Evolutionary conservation across 345 rosid genomes (phyloP).

Genomic region (Brassica juncea): DNA sequence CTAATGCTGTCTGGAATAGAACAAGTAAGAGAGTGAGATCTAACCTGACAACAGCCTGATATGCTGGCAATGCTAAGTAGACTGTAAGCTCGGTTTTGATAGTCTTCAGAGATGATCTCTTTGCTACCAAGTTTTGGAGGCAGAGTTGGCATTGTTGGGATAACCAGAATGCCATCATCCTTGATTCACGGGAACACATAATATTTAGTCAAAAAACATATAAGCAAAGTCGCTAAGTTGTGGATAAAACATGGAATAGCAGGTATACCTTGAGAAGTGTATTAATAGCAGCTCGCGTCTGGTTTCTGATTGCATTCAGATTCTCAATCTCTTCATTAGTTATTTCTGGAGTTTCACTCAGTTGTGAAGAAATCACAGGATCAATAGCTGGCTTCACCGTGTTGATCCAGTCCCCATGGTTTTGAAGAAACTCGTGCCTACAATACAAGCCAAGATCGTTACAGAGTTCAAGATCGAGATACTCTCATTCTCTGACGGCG

Average conservation of each 20-base stretch:
- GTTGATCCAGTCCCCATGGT: constrained; percentile 76
- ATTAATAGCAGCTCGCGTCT: constrained; percentile 70
- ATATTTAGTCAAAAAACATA: not conserved
- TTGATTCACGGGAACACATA: constrained; percentile 19
- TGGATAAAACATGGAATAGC: not conserved
- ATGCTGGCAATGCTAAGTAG: constrained; percentile 85
- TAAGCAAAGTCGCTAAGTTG: not conserved
- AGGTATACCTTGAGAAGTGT: constrained; percentile 77
- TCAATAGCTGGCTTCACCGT: constrained; percentile 68
- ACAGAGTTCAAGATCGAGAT: not conserved
- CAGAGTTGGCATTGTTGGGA: constrained; percentile 68
- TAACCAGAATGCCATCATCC: constrained; percentile 92
- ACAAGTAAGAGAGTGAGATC: constrained; percentile 25
- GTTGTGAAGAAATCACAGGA: constrained; percentile 51
- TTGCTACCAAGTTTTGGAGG: constrained; percentile 89
- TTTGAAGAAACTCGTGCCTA: constrained; percentile 75
- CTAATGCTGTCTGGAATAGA: constrained; percentile 7
- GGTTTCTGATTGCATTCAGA: constrained; percentile 63
- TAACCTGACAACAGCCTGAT: constrained; percentile 98
- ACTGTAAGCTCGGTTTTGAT: constrained; percentile 54
- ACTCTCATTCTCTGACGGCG: not conserved
- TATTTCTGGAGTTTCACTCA: constrained; percentile 46
- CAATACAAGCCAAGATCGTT: constrained; percentile 22
- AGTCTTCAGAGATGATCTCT: constrained; percentile 73
- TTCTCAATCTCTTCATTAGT: constrained; percentile 60